Base-by-base conservation (phyloP, 805 yeast genomes). In the Candida maltosa region DNA sequence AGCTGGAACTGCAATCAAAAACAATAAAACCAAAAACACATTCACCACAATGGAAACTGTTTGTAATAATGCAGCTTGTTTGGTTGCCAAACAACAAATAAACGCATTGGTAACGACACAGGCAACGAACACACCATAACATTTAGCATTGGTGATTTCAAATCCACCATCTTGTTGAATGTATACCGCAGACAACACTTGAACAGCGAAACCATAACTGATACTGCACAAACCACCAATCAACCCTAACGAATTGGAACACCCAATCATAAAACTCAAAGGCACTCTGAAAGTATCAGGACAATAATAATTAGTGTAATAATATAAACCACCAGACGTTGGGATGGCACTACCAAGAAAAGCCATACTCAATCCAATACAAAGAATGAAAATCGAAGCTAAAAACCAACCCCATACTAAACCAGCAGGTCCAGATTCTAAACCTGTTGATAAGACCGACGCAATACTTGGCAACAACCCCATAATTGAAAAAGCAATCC, bases 381-480 rank as follows among this genome's bases (percentile, higher is more conserved):
- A 51, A 37, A 79, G 47, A 38, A 81, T 76, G 47, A 78, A 74
- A 12, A 63, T 39, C 4, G 76, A 67, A 19, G 84, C 70, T 10
- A 76, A 48, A 30, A 77, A 55, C 88, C 88, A 82, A 31, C 84
- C 82, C 87, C 87, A 81, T 5, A 80, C 62, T 35, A 78, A 65
- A 10, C 80, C 79, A 6, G 69, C 76, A 0, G 83, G 76, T 5
- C 87, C 87, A 0, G 81, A 75, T 17, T 73, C 52, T 11, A 80
- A 59, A 15, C 80, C 80, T 26, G 66, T 62, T 7, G 60, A 60
- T 22, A 78, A 51, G 20, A 69, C 64, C 3, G 83, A 72, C 0
- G 83, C 72, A 31, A 80, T 75, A 16, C 80, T 72, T 1, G 83
- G 83, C 27, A 80, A 58, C 32, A 81, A 54, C 11, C 85, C 83